Base-by-base conservation (phyloP, 2,329 filamentous ascomycete species). In the Cadophora sp. region DNA sequence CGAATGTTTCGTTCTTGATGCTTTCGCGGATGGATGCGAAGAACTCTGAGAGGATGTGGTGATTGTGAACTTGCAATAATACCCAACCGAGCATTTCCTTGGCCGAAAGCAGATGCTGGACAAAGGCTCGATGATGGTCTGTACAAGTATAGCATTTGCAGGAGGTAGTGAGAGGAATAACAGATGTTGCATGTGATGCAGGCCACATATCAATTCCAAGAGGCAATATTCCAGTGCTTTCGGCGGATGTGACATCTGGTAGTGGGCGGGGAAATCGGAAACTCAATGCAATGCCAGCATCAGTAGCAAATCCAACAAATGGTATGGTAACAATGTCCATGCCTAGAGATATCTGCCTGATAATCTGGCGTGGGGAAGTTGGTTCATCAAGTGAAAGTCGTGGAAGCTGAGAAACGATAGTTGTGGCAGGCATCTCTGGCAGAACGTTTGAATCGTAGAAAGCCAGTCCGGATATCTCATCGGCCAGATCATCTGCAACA, bases 11-110 rank as follows among this genome's bases (percentile, higher is more conserved):
- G 0, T 78, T 78, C 41, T 78, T 77, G 18, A 98, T 89, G 64
- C 88, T 88, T 1, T 79, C 76, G 22, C 95, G 88, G 7, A 97
- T 82, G 0, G 83, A 85, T 0, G 81, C 78, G 78, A 98, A 97
- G 81, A 98, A 97, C 0, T 80, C 74, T 55, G 87, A 84, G 62
- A 97, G 79, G 8, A 91, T 80, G 68, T 89, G 84, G 77, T 96
- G 89, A 77, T 99, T 99, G 80, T 99, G 96, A 3, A 97, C 85
- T 78, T 98, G 95, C 8, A 99, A 83, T 8, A 99, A 84, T 0
- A 91, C 92, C 96, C 96, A 99, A 27, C 91, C 95, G 4, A 97
- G 87, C 96, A 99, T 98, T 79, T 99, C 96, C 76, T 94, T 96
- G 0, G 96, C 94, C 56, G 88, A 85, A 6, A 99, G 86, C 0